These are phyloP conservation scores for Geotrichum reessii DNA, from an alignment of 1,139 yeast species.

Conservation along the genomic window DNA sequence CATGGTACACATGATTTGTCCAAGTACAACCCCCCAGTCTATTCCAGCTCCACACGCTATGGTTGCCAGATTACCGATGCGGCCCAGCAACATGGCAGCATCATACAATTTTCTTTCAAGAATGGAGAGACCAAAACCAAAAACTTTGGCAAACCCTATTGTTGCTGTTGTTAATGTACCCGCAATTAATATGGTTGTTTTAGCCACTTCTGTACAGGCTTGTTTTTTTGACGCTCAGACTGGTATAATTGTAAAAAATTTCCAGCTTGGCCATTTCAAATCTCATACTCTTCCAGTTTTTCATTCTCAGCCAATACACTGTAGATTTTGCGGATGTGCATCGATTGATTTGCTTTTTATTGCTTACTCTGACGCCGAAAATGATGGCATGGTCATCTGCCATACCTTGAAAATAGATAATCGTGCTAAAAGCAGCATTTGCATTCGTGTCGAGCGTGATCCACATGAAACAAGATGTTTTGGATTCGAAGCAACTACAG, in stretches of 20 bases:
- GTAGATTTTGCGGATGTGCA: constrained; percentile 86
- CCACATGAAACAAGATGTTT: constrained; percentile 84
- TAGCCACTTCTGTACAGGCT: constrained; percentile 27
- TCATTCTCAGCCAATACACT: constrained; percentile 81
- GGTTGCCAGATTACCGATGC: constrained; percentile 17
- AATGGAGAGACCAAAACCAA: constrained; percentile 17
- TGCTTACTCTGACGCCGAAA: constrained; percentile 59
- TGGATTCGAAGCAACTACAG: constrained; percentile 72
- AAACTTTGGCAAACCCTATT: constrained; percentile 19
- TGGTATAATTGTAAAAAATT: constrained; percentile 55
- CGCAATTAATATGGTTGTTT: constrained; percentile 31
- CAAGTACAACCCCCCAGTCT: constrained; percentile 18
- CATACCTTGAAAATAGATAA: constrained; percentile 71
- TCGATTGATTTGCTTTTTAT: constrained; percentile 67
- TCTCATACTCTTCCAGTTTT: constrained; percentile 58
- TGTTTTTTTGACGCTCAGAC: constrained; percentile 66
- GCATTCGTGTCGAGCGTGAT: constrained; percentile 86
- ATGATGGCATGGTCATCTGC: constrained; percentile 51
- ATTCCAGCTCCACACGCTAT: constrained; percentile 20
- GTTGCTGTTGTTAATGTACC: constrained; percentile 28
- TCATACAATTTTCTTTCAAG: constrained; percentile 1
- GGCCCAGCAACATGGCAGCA: constrained; percentile 12
- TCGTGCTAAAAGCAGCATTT: constrained; percentile 71
- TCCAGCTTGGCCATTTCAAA: constrained; percentile 57
- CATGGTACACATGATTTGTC: constrained; percentile 19